Percentiles rank a stretch among this genome's conserved stretches.
Evolutionary conservation across 1,284 basidiomycete genomes (phyloP).

Genomic region (Somion occarium): DNA sequence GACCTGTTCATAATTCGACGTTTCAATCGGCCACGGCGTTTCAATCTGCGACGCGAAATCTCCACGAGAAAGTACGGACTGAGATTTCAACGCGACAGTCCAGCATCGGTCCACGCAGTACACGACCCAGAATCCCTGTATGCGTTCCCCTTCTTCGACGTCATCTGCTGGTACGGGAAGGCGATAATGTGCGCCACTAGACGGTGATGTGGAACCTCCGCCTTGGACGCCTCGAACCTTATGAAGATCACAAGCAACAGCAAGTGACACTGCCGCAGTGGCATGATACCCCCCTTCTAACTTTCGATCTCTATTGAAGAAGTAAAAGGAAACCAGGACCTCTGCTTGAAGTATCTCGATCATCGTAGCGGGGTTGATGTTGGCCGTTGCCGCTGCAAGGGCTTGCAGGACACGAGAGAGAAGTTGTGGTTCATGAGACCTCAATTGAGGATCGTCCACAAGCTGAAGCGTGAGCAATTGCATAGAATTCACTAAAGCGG

Average conservation of each 20-base stretch:
- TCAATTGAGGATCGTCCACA: slow-evolving; percentile 17
- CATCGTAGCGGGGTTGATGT: slow-evolving; percentile 31
- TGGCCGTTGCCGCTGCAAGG: slow-evolving; percentile 26
- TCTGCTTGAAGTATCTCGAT: slow-evolving; percentile 43
- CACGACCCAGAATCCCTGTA: slow-evolving; percentile 44
- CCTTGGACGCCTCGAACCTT: slow-evolving; percentile 24
- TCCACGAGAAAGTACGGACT: slow-evolving; percentile 29
- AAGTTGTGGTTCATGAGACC: slow-evolving; percentile 21
- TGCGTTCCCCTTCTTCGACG: slow-evolving; percentile 40
- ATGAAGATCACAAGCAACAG: slow-evolving; percentile 34
- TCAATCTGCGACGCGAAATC: slow-evolving; percentile 31
- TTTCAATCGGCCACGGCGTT: slow-evolving; percentile 38
- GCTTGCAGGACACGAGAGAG: slow-evolving; percentile 27
- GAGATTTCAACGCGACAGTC: slow-evolving; percentile 32
- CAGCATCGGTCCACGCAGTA: slow-evolving; percentile 39
- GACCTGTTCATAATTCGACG: slow-evolving; percentile 27
- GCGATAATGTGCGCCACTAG: slow-evolving; percentile 13
- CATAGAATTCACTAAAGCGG: slow-evolving; percentile 21
- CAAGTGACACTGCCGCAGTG: slow-evolving; percentile 37
- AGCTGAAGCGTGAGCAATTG: slow-evolving; percentile 24
- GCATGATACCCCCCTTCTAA: slow-evolving; percentile 41
- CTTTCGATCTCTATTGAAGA: slow-evolving; percentile 33
- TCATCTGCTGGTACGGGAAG: slow-evolving; percentile 31
- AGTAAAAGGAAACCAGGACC: slow-evolving; percentile 41
- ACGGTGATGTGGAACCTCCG: slow-evolving; percentile 10